Evolutionary conservation across 78 protist genomes (phyloP), one percentile per base, ranked within the genome.

Genomic region (Guillardia theta): DNA sequence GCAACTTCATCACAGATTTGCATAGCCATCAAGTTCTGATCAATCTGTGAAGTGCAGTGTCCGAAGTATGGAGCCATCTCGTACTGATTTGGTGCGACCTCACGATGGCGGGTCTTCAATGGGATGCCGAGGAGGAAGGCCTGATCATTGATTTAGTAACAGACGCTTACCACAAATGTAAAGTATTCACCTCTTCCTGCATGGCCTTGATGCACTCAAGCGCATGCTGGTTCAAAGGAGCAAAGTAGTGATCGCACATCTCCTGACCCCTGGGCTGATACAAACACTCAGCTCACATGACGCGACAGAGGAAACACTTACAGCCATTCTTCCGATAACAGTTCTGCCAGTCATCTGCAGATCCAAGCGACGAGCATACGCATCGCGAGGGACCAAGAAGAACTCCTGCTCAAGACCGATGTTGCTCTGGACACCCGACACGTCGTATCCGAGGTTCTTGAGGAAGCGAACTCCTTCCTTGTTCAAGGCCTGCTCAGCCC

Each of bases 31-130:
- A 96, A 88, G 90, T 98, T 98, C 95, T 98, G 98, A 95, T 98
- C 99, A 44, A 92, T 39, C 94, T 94, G 95, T 37, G 87, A 54
- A 76, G 93, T 94, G 19, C 95, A 96, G 44, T 93, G 33, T 39
- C 95, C 98, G 95, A 96, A 97, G 80, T 94, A 92, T 64, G 99
- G 98, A 6, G 98, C 98, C 41, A 96, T 88, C 92, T 98, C 99
- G 96, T 97, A 96, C 96, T 98, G 99, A 80, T 96, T 96, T 70
- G 99, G 99, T 18, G 99, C 99, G 9, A 97, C 99, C 92, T 98
- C 99, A 92, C 97, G 94, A 95, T 98, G 99, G 58, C 97, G 93
- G 4, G 98, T 97, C 93, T 87, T 93, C 50, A 93, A 92, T 54
- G 99, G 98, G 93, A 97, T 95, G 70, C 98, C 99, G 43, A 97